These are phyloP conservation scores for Aspergillus tanneri DNA, from an alignment of 2,329 filamentous ascomycete genomes.

Conservation along the genomic window DNA sequence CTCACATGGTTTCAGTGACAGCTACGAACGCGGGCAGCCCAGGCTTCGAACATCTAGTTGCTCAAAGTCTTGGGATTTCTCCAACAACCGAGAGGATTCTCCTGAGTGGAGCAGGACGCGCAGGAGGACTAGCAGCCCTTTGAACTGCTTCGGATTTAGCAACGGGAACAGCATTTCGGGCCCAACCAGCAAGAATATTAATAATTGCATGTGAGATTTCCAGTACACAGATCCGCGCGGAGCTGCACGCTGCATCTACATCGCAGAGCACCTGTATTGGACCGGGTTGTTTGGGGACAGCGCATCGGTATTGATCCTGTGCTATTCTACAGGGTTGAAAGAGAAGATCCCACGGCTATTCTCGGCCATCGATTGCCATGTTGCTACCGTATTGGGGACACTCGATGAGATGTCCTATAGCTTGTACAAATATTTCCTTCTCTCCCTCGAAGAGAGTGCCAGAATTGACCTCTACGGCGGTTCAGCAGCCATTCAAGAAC, in stretches of 20 bases:
- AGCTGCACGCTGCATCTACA: not conserved
- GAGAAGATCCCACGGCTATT: not conserved
- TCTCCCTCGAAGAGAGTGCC: not conserved
- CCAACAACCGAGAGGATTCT: not conserved
- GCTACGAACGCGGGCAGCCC: constrained; percentile 4
- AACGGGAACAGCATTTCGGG: not conserved
- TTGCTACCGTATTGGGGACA: no score
- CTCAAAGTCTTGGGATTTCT: not conserved
- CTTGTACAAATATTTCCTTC: not conserved
- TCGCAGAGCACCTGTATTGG: not conserved
- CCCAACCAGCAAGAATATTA: not conserved
- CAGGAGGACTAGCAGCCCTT: constrained; percentile 2
- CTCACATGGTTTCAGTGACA: constrained; percentile 5
- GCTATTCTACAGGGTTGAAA: not conserved
- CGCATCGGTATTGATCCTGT: constrained; percentile 1
- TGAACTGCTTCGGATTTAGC: not conserved
- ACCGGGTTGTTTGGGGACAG: constrained; percentile 1
- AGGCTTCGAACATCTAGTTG: not conserved
- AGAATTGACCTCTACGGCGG: not conserved
- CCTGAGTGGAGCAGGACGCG: constrained; percentile 4
- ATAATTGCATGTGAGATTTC: constrained; percentile 6
- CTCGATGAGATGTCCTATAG: no score
- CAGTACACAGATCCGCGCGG: not conserved
- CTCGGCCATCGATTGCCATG: not conserved
- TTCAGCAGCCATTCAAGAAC: not conserved